Conservation (phyloP, 1,139 yeast species). For the Suhomyces choctaworum region DNA sequence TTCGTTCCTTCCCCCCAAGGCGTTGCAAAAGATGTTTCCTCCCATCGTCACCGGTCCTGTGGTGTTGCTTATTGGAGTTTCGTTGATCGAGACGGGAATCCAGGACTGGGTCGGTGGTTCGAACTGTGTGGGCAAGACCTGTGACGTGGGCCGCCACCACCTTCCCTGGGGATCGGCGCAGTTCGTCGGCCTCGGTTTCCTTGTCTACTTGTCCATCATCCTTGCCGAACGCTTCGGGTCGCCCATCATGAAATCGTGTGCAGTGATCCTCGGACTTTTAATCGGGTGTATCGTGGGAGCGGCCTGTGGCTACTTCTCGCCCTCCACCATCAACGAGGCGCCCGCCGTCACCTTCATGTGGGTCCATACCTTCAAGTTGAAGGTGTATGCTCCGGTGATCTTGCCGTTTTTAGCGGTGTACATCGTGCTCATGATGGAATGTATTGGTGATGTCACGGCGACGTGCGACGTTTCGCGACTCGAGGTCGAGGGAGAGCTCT, state of each 20-base stretch:
- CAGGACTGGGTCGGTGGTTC: conserved; percentile 88
- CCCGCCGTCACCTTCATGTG: conserved; percentile 85
- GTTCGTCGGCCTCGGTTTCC: conserved; percentile 82
- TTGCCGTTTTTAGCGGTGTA: conserved; percentile 82
- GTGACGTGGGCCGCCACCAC: conserved; percentile 51
- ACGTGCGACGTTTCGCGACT: conserved; percentile 86
- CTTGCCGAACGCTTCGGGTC: conserved; percentile 84
- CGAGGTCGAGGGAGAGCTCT: conserved; percentile 75
- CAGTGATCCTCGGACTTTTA: conserved; percentile 78
- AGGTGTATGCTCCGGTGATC: conserved; percentile 79
- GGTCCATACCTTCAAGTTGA: conserved; percentile 78
- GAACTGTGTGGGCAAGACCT: conserved; percentile 53
- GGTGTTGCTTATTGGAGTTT: conserved; percentile 75
- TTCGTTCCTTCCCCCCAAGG: conserved; percentile 73
- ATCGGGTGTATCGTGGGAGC: conserved; percentile 92
- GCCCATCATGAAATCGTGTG: conserved; percentile 93
- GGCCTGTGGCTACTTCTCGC: conserved; percentile 79
- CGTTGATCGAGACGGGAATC: conserved; percentile 68
- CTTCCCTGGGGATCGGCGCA: conserved; percentile 83
- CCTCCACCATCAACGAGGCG: conserved; percentile 56
- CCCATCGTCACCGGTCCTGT: conserved; percentile 93
- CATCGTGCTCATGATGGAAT: conserved; percentile 81
- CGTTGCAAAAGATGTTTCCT: conserved; percentile 75
- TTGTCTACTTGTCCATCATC: conserved; percentile 72
- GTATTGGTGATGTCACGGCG: conserved; percentile 91